These are phyloP conservation scores for Helotiales sp. DNA, from an alignment of 2,329 filamentous ascomycete genomes.

Conservation along the genomic window DNA sequence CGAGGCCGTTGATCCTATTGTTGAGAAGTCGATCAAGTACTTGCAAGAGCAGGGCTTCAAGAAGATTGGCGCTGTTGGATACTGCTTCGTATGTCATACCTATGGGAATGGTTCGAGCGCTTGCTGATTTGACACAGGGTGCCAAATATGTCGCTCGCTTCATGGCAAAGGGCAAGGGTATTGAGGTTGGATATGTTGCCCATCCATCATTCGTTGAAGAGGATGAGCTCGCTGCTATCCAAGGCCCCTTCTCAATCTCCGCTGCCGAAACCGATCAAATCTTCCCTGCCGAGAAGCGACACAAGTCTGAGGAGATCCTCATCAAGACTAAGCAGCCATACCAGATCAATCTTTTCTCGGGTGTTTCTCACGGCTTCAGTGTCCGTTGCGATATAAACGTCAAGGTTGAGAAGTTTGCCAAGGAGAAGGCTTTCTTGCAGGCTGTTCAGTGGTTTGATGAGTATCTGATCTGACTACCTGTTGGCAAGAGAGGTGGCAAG, in stretches of 20 bases:
- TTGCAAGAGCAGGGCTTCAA: conserved; percentile 57
- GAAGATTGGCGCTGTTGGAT: conserved; percentile 65
- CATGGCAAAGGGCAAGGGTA: conserved; percentile 53
- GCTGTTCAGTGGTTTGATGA: conserved; percentile 76
- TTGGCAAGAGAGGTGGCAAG: background rate
- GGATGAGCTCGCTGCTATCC: conserved; percentile 64
- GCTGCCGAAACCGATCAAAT: conserved; percentile 60
- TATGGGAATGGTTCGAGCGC: background rate
- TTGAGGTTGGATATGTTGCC: conserved; percentile 71
- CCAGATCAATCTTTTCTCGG: conserved; percentile 75
- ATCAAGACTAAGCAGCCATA: conserved; percentile 51
- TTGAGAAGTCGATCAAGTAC: conserved; percentile 54
- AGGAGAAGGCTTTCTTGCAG: conserved; percentile 80
- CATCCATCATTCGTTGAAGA: conserved; percentile 75
- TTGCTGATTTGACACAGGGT: conserved; percentile 41
- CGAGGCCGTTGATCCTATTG: conserved; percentile 38
- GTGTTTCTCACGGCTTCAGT: conserved; percentile 73
- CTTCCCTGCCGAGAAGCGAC: conserved; percentile 63
- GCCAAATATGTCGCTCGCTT: conserved; percentile 74
- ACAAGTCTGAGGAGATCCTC: conserved; percentile 65
- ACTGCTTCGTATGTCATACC: conserved; percentile 58
- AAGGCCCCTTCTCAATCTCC: conserved; percentile 65
- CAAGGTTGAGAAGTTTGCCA: conserved; percentile 63
- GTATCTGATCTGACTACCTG: conserved; percentile 42
- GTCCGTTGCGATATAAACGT: conserved; percentile 63